A percentile compares a stretch with the other conserved stretches of the same genome.
Evolutionary conservation across 1,284 basidiomycete species (phyloP).

Genomic region (Phellopilus nigrolimitatus): DNA sequence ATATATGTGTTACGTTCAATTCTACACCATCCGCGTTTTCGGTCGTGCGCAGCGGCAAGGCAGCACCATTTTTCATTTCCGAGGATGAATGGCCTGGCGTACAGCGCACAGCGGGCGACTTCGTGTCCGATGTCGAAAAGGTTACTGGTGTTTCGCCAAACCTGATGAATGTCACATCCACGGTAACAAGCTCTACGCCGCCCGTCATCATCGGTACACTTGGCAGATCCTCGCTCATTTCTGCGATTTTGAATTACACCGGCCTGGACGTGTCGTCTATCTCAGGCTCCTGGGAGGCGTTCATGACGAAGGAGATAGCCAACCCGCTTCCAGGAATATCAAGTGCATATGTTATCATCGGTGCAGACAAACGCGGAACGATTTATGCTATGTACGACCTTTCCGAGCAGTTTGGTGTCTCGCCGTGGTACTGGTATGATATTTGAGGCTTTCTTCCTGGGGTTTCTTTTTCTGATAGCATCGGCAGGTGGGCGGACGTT

Average conservation of each 20-base stretch:
- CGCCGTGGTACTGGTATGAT: conserved; percentile 59
- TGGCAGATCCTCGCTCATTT: conserved; percentile 56
- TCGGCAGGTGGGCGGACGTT: conserved; percentile 62
- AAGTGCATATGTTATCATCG: conserved; percentile 61
- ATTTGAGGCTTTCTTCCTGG: conserved; percentile 9
- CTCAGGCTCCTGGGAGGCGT: conserved; percentile 62
- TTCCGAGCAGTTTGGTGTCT: conserved; percentile 69
- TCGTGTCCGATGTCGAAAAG: conserved; percentile 55
- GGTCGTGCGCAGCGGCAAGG: conserved; percentile 41
- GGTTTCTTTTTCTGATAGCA: neutral
- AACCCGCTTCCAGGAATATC: conserved; percentile 54
- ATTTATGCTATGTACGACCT: conserved; percentile 68
- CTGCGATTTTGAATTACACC: conserved; percentile 48
- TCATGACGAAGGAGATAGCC: conserved; percentile 45
- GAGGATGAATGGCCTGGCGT: conserved; percentile 61
- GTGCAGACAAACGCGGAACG: conserved; percentile 61
- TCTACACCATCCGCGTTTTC: conserved; percentile 32
- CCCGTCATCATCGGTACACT: conserved; percentile 64
- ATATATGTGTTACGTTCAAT: conserved; percentile 31
- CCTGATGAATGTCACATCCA: conserved; percentile 42
- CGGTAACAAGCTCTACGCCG: conserved; percentile 26
- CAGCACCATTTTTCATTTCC: conserved; percentile 47
- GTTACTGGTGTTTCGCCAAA: conserved; percentile 51
- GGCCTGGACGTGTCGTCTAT: conserved; percentile 52
- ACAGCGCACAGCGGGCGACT: conserved; percentile 56